Evolutionary conservation across 2,329 filamentous ascomycete species (phyloP).

Genomic region (Microdochium trichocladiopsis): DNA sequence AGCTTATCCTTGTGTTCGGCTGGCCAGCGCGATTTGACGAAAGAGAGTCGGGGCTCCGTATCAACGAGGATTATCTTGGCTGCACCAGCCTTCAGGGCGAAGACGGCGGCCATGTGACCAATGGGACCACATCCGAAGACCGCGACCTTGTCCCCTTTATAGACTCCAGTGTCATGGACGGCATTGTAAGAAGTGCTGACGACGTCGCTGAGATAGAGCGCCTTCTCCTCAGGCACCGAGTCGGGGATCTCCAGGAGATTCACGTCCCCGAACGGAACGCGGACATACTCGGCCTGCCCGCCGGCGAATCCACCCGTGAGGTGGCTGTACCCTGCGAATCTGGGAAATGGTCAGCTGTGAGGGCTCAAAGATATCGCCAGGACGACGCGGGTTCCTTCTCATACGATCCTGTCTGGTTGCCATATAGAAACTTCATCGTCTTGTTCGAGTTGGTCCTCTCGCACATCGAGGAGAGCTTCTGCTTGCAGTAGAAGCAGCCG

Average conservation of each 20-base stretch:
- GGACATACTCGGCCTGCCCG: conserved; percentile 80
- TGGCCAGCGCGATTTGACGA: conserved; percentile 55
- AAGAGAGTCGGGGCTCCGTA: conserved; percentile 62
- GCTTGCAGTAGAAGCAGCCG: conserved; percentile 69
- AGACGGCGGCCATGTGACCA: conserved; percentile 75
- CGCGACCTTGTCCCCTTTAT: conserved; percentile 67
- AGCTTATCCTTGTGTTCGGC: conserved; percentile 42
- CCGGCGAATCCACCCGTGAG: conserved; percentile 84
- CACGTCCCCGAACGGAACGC: conserved; percentile 73
- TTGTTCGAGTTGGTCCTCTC: conserved; percentile 73
- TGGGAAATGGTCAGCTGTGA: background rate
- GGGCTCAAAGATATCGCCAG: conserved; percentile 33
- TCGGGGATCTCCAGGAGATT: conserved; percentile 76
- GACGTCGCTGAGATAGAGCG: conserved; percentile 74
- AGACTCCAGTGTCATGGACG: conserved; percentile 78
- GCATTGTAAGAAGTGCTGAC: conserved; percentile 72
- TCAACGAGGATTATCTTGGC: conserved; percentile 74
- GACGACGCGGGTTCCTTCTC: too few relatives aligned
- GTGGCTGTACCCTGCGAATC: conserved; percentile 52
- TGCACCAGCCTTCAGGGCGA: conserved; percentile 68
- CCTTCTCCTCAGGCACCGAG: conserved; percentile 78
- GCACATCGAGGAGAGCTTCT: conserved; percentile 73
- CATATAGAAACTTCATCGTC: conserved; percentile 68
- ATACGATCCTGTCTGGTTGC: conserved; percentile 65
- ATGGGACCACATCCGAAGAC: conserved; percentile 84